Base-by-base conservation (phyloP, 2,329 filamentous ascomycete genomes). In the Phaeomoniella chlamydospora region DNA sequence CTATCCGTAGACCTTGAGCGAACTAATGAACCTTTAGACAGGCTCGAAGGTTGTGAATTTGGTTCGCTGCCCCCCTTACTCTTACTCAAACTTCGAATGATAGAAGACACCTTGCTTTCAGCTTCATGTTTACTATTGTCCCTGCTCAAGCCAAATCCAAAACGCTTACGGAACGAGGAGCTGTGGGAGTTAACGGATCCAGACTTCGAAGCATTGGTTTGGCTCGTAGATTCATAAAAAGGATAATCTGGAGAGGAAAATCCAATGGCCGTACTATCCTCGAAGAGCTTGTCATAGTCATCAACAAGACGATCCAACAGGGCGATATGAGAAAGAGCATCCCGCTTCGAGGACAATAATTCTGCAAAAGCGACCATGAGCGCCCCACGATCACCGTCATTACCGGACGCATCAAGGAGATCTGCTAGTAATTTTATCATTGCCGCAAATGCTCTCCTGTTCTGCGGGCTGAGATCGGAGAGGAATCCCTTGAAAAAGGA, bases 51-150 rank as follows among this genome's bases (percentile, higher is more conserved):
- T 44, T 46, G 18, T 56, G 55, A 40, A 77, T 83, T 46, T 64
- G 75, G 37, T 64, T 74, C 41, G 64, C 70, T 39, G 5, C 18
- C 68, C 59, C 37, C 79, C 69, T 64, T 70, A 57, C 61, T 84
- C 62, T 93, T 94, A 65, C 86, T 93, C 44, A 94, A 62, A n/a
- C 75, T 87, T 37, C 86, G 75, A 75, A 86, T 86, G 15, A 94
- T 75, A 0, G 84, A 88, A 30, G 77, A 68, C 26, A 83, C 74
- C 44, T 74, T 72, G 31, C 84, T 81, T 31, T 74, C 64, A 29
- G 74, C 71, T 38, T 77, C 72, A 15, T 68, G 71, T 54, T 80
- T 88, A 62, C 81, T 86, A 49, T 82, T 86, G 47, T 90, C 80
- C 37, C 83, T 73, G 29, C 84, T 68, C 18, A 92, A 57, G 3